Percentiles rank a stretch among this genome's conserved stretches.
Conservation (phyloP, 148 eudicot genomes). For the Rhododendron mucronatum region DNA sequence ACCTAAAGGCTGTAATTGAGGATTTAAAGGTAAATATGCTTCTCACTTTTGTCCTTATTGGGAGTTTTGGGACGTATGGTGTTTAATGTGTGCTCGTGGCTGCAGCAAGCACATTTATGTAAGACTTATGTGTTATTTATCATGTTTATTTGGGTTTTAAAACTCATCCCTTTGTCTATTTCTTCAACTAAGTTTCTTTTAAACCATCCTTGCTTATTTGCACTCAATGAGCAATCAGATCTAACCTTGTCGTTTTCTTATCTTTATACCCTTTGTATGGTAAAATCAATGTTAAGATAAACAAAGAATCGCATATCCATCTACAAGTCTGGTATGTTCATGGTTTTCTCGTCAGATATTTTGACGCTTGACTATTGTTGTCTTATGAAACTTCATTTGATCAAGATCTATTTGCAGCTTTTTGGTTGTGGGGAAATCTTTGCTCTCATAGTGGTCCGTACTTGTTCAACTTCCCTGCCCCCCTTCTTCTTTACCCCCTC, state of each 20-base stretch:
- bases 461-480: background rate
- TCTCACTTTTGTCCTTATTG: background rate
- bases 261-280: background rate
- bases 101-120: background rate
- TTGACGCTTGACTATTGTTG: background rate
- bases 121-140: background rate
- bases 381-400: background rate
- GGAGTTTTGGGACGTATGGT: background rate
- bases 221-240: background rate
- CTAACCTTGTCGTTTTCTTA: background rate
- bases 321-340: background rate
- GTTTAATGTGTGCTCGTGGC: background rate
- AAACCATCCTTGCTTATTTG: background rate
- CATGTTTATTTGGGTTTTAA: background rate
- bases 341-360: background rate
- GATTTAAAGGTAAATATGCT: slow-evolving; percentile 56
- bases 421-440: background rate
- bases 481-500: background rate
- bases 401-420: background rate
- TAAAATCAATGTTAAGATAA: background rate
- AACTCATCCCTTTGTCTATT: background rate
- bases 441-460: background rate
- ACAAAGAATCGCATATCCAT: background rate
- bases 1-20: slow-evolving; percentile 59
- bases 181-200: background rate